Percentiles rank a stretch among this genome's conserved stretches.
These are phyloP conservation scores for Aspergillus brunneoviolaceus DNA, from an alignment of 2,329 filamentous ascomycete genomes.

Conservation along the genomic window DNA sequence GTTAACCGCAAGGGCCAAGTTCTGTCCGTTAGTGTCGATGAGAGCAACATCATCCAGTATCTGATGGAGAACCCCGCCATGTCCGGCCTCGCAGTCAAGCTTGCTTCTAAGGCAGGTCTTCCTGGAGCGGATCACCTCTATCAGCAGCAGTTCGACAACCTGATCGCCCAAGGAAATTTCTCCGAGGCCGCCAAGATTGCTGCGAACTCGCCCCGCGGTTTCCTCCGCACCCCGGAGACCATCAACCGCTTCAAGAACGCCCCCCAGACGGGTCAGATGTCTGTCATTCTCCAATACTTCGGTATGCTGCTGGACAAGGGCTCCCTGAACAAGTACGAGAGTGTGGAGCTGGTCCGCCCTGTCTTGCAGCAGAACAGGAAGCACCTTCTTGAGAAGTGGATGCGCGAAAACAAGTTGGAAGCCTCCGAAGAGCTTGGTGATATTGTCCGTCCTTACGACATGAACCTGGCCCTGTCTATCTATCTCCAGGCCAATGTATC, in stretches of 20 bases:
- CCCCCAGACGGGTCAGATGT: constrained; percentile 71
- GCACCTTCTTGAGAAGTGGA: constrained; percentile 96
- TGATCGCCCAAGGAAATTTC: constrained; percentile 77
- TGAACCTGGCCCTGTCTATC: constrained; percentile 81
- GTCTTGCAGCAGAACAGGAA: constrained; percentile 93
- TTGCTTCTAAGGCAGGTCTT: constrained; percentile 89
- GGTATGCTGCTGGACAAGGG: constrained; percentile 97
- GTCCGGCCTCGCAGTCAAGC: constrained; percentile 87
- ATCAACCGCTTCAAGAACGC: constrained; percentile 94
- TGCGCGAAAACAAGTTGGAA: constrained; percentile 92
- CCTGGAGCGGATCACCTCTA: constrained; percentile 94
- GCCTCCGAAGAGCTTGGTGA: constrained; percentile 97
- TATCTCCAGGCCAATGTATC: constrained; percentile 89
- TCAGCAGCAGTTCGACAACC: constrained; percentile 85
- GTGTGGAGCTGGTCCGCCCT: constrained; percentile 86
- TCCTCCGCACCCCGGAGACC: constrained; percentile 89
- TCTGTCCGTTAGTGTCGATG: constrained; percentile 88
- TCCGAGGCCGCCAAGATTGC: constrained; percentile 91
- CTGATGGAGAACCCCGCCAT: constrained; percentile 96
- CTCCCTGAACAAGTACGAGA: constrained; percentile 86
- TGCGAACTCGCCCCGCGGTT: constrained; percentile 92
- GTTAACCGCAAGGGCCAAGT: constrained; percentile 98
- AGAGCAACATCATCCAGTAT: constrained; percentile 87
- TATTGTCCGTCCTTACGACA: constrained; percentile 83
- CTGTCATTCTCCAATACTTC: constrained; percentile 94